Percentiles rank a stretch among this genome's conserved stretches.
Evolutionary conservation across 176 grass and related monocot species (phyloP).

Genomic region (Phoenix dactylifera): DNA sequence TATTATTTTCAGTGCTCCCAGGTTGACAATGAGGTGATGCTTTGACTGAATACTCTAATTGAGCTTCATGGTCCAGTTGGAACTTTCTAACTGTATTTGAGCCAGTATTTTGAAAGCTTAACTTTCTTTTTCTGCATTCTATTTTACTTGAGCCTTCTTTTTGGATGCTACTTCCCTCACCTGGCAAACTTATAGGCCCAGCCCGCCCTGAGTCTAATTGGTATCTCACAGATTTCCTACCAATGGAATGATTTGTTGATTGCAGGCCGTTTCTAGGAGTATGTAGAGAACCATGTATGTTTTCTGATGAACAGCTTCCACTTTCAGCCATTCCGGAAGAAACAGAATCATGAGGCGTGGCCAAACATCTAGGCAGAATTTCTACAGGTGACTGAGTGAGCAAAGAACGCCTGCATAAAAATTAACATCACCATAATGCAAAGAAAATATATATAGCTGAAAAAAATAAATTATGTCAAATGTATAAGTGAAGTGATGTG

Average conservation of each 20-base stretch:
- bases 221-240: constrained; percentile 34
- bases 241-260: constrained; percentile 18
- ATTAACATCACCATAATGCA: constrained; percentile 6
- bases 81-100: constrained; percentile 30
- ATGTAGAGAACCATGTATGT: constrained; percentile 18
- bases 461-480: too few species aligned
- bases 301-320: constrained; percentile 39
- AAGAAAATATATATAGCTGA: not conserved
- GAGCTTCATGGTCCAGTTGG: not conserved
- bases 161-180: constrained; percentile 18
- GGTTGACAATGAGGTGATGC: not conserved
- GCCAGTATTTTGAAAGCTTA: constrained; percentile 55
- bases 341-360: constrained; percentile 34
- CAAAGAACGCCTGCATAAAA: constrained; percentile 59
- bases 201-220: constrained; percentile 15
- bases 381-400: constrained; percentile 61
- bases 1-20: constrained; percentile 2
- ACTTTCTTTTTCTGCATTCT: constrained; percentile 79
- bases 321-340: constrained; percentile 32
- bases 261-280: constrained; percentile 30
- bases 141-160: constrained; percentile 49
- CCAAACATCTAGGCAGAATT: constrained; percentile 43
- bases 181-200: constrained; percentile 18
- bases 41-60: not conserved
- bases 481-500: too few species aligned